These are phyloP conservation scores for Solanum sejunctum DNA, from an alignment of 257 asterid genomes.

Conservation along the genomic window DNA sequence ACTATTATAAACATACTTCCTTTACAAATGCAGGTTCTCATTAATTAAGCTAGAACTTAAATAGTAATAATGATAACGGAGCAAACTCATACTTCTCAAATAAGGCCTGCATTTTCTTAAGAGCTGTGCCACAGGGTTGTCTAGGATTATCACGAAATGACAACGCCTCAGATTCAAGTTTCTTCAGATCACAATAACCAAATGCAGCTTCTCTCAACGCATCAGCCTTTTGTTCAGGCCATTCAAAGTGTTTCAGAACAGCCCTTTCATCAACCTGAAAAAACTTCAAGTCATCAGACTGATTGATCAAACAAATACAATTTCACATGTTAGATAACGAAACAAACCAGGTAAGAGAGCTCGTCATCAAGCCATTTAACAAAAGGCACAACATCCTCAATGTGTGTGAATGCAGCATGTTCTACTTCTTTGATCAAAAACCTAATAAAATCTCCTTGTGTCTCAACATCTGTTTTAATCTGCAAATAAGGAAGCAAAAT, in stretches of 20 bases:
- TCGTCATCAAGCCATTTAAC: conserved; percentile 99
- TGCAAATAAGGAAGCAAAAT: conserved; percentile 18
- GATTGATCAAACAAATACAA: background rate
- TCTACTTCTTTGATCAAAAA: conserved; percentile 86
- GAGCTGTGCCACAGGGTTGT: conserved; percentile 63
- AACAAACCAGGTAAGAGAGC: conserved; percentile 58
- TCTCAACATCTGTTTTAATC: conserved; percentile 93
- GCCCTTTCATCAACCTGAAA: conserved; percentile 94
- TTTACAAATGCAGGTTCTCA: background rate
- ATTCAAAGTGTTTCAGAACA: conserved; percentile 89
- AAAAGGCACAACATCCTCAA: conserved; percentile 85
- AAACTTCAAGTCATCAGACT: background rate
- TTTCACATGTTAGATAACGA: background rate
- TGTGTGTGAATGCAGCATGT: conserved; percentile 71
- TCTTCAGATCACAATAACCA: conserved; percentile 81
- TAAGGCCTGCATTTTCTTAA: conserved; percentile 87
- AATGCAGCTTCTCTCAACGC: conserved; percentile 97
- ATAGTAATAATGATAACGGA: background rate
- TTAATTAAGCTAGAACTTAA: background rate
- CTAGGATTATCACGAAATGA: conserved; percentile 71
- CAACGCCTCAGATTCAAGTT: conserved; percentile 71
- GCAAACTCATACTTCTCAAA: conserved; percentile 55
- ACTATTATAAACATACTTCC: background rate
- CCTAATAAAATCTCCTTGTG: conserved; percentile 89
- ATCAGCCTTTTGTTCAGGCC: conserved; percentile 98